These are phyloP conservation scores for Colletotrichum higginsianum DNA, from an alignment of 2,329 filamentous ascomycete species.

Conservation along the genomic window DNA sequence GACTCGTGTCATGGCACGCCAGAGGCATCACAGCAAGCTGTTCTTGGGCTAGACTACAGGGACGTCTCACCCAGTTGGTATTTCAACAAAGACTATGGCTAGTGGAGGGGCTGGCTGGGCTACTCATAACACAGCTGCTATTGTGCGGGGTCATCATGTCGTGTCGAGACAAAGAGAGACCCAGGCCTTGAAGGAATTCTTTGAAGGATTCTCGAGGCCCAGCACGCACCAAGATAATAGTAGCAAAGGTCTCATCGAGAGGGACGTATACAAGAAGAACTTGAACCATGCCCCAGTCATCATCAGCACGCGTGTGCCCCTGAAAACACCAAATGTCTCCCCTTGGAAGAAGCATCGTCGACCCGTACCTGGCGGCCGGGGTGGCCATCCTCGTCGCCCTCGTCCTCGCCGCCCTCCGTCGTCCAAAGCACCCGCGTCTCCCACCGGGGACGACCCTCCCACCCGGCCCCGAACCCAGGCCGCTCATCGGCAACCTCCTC, in stretches of 20 bases:
- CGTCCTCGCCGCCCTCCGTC: conserved; percentile 13
- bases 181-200: too few species aligned
- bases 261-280: not conserved
- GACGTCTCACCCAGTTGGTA: conserved; percentile 8
- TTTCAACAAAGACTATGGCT: not conserved
- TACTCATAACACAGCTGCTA: conserved; percentile 6
- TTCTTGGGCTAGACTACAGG: not conserved
- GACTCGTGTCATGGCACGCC: conserved; percentile 11
- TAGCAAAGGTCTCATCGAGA: not conserved
- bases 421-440: conserved; percentile 2
- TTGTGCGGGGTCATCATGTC: conserved; percentile 14
- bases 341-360: not conserved
- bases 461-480: conserved; percentile 35
- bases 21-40: not conserved
- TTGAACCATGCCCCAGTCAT: conserved; percentile 10
- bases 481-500: conserved; percentile 52
- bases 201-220: not conserved
- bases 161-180: conserved; percentile 22
- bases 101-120: too few species aligned
- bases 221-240: too few species aligned
- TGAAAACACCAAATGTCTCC: not conserved
- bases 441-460: conserved; percentile 34
- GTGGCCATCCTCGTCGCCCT: conserved; percentile 17
- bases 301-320: not conserved
- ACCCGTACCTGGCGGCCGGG: conserved; percentile 24